Percentiles rank a stretch among this genome's conserved stretches.
Conservation (phyloP, 2,329 filamentous ascomycete species). For the Biscogniauxia mediterranea region DNA sequence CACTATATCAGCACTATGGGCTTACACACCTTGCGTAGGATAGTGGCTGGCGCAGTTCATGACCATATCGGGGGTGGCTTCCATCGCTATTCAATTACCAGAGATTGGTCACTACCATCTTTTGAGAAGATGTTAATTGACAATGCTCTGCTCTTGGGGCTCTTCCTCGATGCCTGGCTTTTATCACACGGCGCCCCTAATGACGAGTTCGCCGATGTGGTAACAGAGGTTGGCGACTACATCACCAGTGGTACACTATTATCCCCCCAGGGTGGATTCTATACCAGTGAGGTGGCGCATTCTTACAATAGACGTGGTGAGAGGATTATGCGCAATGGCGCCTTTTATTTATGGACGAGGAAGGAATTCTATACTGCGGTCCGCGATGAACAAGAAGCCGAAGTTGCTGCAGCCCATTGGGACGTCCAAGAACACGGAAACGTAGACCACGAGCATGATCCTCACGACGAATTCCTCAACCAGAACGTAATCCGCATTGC, state of each 20-base stretch:
- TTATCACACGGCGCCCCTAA: slow-evolving; percentile 50
- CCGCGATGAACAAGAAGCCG: slow-evolving; percentile 60
- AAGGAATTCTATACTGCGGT: slow-evolving; percentile 81
- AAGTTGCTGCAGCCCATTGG: slow-evolving; percentile 80
- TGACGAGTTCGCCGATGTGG: slow-evolving; percentile 71
- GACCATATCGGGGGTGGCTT: slow-evolving; percentile 59
- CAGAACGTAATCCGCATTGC: slow-evolving; percentile 83
- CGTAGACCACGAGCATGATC: slow-evolving; percentile 76
- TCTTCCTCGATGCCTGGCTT: slow-evolving; percentile 86
- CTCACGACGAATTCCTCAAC: slow-evolving; percentile 90
- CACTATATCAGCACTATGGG: slow-evolving; percentile 74
- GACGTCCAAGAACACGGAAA: slow-evolving; percentile 83
- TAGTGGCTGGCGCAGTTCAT: slow-evolving; percentile 55
- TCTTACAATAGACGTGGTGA: slow-evolving; percentile 74
- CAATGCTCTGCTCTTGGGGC: slow-evolving; percentile 78
- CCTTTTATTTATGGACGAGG: slow-evolving; percentile 91
- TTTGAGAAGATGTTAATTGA: slow-evolving; percentile 98
- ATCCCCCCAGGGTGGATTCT: slow-evolving; percentile 70
- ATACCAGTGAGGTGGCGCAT: slow-evolving; percentile 87
- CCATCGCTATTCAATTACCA: slow-evolving; percentile 79
- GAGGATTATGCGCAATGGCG: slow-evolving; percentile 81
- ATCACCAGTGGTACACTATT: slow-evolving; percentile 70
- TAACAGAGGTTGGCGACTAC: slow-evolving; percentile 84
- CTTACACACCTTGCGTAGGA: slow-evolving; percentile 73
- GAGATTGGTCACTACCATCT: slow-evolving; percentile 90